These are phyloP conservation scores for Tetraselmis chui DNA, from an alignment of 139 green algal genomes.

Conservation along the genomic window DNA sequence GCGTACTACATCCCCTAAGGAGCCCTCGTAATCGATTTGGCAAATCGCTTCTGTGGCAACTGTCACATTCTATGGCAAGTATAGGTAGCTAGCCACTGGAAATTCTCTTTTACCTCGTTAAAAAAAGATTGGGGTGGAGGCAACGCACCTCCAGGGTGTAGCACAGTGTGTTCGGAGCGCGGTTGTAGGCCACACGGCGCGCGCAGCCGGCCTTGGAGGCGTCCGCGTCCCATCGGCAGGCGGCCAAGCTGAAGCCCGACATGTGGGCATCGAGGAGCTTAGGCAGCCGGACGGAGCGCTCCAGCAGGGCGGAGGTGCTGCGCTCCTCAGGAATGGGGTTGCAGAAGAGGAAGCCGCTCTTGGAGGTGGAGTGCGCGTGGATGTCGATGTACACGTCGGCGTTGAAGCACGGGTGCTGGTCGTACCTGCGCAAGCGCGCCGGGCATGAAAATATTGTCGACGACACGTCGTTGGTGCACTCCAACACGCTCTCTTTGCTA, in stretches of 20 bases:
- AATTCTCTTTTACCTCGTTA: no score
- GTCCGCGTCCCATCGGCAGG: slow-evolving; percentile 23
- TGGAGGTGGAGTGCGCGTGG: slow-evolving; percentile 25
- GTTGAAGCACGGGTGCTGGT: slow-evolving; percentile 1
- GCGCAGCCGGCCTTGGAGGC: slow-evolving; percentile 23
- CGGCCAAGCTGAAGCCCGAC: slow-evolving; percentile 15
- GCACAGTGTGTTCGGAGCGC: slow-evolving; percentile 16
- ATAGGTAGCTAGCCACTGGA: no score
- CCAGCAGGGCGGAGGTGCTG: background rate
- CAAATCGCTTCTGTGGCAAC: no score
- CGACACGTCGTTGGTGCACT: no score
- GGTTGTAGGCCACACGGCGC: slow-evolving; percentile 10
- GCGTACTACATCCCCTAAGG: no score
- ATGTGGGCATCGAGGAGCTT: slow-evolving; percentile 12
- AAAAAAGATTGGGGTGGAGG: slow-evolving; percentile 17
- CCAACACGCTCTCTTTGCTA: no score
- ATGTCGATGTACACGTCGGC: slow-evolving; percentile 33
- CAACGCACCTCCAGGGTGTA: slow-evolving; percentile 29
- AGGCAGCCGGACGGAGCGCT: slow-evolving; percentile 10
- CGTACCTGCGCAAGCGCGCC: slow-evolving; percentile 5
- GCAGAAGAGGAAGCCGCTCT: slow-evolving; percentile 28
- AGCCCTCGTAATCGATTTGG: no score
- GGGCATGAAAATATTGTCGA: no score
- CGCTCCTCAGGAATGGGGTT: slow-evolving; percentile 16
- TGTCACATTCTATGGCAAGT: no score